These are phyloP conservation scores for Chytriomyces confervae DNA, from an alignment of 192 early-diverging fungal genomes.

Conservation along the genomic window DNA sequence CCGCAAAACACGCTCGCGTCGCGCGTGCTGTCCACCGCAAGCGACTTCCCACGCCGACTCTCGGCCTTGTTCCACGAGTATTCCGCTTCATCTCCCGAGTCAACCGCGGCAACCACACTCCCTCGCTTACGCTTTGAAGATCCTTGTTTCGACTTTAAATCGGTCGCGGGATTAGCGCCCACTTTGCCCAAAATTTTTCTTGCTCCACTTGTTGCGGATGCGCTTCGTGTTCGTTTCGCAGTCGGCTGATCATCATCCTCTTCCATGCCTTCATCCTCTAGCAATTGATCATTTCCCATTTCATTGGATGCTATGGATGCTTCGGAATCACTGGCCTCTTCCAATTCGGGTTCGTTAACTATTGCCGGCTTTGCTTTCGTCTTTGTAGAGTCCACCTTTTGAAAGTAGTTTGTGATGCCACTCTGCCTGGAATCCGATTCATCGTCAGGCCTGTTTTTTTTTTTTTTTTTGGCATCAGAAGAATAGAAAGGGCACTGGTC, in stretches of 20 bases:
- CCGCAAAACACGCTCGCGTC: conserved; percentile 17
- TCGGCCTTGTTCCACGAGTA: conserved; percentile 4
- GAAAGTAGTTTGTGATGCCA: neutral
- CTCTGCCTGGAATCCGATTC: neutral
- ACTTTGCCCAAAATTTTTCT: neutral
- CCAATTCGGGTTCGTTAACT: neutral
- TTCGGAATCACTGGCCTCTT: neutral
- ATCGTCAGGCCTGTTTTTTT: conserved; percentile 2
- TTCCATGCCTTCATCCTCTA: conserved; percentile 16
- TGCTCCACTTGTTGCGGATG: neutral
- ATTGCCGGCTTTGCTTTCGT: neutral
- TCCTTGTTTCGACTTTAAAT: no score
- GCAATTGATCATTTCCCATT: neutral
- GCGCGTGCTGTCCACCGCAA: conserved; percentile 1
- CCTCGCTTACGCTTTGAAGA: conserved; percentile 10
- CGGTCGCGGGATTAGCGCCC: neutral
- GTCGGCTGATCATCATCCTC: conserved; percentile 11
- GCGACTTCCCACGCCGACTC: neutral
- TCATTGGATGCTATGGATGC: conserved; percentile 10
- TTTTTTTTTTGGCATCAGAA: neutral
- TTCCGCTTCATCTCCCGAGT: neutral
- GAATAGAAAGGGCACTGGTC: neutral
- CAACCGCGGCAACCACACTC: neutral
- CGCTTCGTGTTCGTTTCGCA: neutral
- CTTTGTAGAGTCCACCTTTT: conserved; percentile 7